phyloP scores from a whole-genome alignment of 192 early-diverging fungal species.

The Irineochytrium annulatum region DNA sequence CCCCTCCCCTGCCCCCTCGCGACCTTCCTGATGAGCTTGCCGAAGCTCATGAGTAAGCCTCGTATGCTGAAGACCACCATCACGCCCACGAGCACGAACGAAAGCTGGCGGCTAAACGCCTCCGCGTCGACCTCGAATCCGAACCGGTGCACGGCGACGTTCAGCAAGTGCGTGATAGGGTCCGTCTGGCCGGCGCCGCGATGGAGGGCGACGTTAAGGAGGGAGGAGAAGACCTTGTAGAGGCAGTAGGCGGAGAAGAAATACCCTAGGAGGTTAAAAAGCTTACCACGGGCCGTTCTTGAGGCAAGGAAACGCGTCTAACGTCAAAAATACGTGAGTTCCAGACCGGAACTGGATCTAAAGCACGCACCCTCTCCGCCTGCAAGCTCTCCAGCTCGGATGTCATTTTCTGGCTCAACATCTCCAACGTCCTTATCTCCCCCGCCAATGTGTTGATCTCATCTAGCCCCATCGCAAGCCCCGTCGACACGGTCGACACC shows the following conservation, averaged over 20 bases:
- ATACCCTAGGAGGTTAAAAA: slow-evolving; percentile 76
- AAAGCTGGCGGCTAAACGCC: slow-evolving; percentile 88
- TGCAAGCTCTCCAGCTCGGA: slow-evolving; percentile 78
- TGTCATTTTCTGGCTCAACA: slow-evolving; percentile 66
- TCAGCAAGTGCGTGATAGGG: slow-evolving; percentile 76
- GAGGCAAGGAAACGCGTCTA: slow-evolving; percentile 54
- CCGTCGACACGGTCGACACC: background rate
- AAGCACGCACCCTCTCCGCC: slow-evolving; percentile 54
- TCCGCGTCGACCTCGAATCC: slow-evolving; percentile 58
- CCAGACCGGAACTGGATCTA: background rate
- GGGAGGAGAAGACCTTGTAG: slow-evolving; percentile 78
- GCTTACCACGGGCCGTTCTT: slow-evolving; percentile 72
- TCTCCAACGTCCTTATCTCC: slow-evolving; percentile 59
- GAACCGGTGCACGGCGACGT: slow-evolving; percentile 63
- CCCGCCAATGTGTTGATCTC: slow-evolving; percentile 25
- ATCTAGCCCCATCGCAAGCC: background rate
- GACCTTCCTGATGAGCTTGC: slow-evolving; percentile 53
- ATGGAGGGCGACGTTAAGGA: slow-evolving; percentile 73
- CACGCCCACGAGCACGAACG: slow-evolving; percentile 85
- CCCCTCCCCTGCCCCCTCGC: too few relatives aligned
- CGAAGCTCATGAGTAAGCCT: slow-evolving; percentile 77
- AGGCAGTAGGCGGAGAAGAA: slow-evolving; percentile 87
- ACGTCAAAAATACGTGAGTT: background rate
- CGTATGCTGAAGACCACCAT: slow-evolving; percentile 88
- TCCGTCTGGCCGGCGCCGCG: slow-evolving; percentile 72